phyloP scores from a whole-genome alignment of 768 basidiomycete species.

The Daedalea quercina region DNA sequence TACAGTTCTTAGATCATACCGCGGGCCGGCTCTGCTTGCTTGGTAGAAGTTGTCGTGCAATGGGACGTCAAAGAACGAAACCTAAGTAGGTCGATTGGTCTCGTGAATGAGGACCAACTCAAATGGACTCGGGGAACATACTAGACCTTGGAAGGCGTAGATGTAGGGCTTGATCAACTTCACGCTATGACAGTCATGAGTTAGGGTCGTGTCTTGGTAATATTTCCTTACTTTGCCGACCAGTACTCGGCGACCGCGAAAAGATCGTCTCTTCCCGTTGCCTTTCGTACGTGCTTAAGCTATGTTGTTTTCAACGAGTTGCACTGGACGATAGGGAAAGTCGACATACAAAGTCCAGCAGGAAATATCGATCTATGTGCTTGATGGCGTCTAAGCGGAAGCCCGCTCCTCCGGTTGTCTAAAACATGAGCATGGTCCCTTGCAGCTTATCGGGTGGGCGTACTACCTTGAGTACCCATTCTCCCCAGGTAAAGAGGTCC shows the following conservation, averaged over 20 bases:
- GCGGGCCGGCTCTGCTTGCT: conserved; percentile 60
- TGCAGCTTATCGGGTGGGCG: no score
- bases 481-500: conserved; percentile 72
- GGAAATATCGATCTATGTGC: conserved; percentile 70
- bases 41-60: conserved; percentile 78
- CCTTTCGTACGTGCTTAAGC: conserved; percentile 42
- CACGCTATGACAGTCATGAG: conserved; percentile 28
- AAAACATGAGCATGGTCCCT: neutral
- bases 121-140: conserved; percentile 25
- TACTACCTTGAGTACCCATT: conserved; percentile 68
- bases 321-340: neutral
- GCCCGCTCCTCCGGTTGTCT: conserved; percentile 67
- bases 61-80: conserved; percentile 88
- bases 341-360: conserved; percentile 57
- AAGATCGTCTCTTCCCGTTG: conserved; percentile 37
- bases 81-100: conserved; percentile 36
- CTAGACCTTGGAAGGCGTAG: conserved; percentile 58
- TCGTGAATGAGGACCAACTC: neutral
- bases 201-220: neutral
- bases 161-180: conserved; percentile 51
- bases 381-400: conserved; percentile 91
- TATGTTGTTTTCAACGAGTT: neutral
- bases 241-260: conserved; percentile 82
- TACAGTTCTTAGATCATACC: conserved; percentile 74
- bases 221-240: conserved; percentile 52